Evolutionary conservation across 78 protist genomes (phyloP).

Genomic region (Monosiga brevicollis): DNA sequence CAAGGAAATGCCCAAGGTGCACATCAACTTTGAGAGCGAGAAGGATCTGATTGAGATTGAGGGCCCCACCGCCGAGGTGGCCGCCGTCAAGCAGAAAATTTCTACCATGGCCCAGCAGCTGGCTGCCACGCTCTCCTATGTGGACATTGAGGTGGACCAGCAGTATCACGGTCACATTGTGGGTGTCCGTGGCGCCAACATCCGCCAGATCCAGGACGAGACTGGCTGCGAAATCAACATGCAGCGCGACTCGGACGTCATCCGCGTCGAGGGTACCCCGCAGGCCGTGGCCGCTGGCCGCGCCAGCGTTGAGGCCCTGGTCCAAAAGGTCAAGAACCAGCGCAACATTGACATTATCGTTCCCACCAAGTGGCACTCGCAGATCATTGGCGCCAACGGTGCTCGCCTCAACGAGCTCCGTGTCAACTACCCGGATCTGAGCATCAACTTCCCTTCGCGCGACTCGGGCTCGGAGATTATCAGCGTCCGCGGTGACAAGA

Average conservation of each 20-base stretch:
- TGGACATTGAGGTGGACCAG: background rate
- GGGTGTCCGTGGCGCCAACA: background rate
- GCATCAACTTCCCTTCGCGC: background rate
- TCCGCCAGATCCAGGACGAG: background rate
- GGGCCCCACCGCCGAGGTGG: slow-evolving; percentile 7
- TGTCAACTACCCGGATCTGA: background rate
- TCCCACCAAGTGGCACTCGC: background rate
- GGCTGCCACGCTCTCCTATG: background rate
- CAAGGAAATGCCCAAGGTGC: background rate
- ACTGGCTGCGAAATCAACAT: background rate
- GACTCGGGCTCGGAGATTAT: background rate
- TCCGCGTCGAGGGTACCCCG: slow-evolving; percentile 1
- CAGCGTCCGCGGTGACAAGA: background rate
- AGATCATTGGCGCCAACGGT: background rate
- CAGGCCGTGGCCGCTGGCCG: background rate
- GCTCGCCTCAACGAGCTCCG: background rate
- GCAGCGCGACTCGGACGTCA: background rate
- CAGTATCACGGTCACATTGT: slow-evolving; percentile 4
- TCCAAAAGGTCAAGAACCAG: background rate
- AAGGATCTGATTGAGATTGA: background rate
- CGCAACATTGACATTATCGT: background rate
- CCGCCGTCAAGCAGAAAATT: background rate
- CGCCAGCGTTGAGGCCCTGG: background rate
- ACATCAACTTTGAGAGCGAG: background rate
- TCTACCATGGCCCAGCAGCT: background rate